A percentile compares a stretch with the other conserved stretches of the same genome.
These are phyloP conservation scores for Gliomastix tumulicola DNA, from an alignment of 2,329 filamentous ascomycete species.

Conservation along the genomic window DNA sequence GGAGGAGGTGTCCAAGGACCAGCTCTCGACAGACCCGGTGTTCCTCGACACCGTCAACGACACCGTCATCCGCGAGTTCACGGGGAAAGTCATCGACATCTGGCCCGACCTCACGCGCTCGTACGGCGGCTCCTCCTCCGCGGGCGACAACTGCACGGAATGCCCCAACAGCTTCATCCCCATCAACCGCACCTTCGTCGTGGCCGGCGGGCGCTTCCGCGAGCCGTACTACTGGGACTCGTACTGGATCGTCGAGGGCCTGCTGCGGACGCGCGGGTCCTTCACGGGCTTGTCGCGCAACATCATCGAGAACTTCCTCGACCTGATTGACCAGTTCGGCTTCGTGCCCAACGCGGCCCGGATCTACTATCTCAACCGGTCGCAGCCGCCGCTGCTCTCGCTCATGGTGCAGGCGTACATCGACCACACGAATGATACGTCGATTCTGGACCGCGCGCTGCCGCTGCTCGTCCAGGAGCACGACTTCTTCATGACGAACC, in stretches of 20 bases:
- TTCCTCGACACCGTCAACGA: conserved; percentile 54
- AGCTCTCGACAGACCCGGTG: conserved; percentile 47
- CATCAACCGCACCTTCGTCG: conserved; percentile 61
- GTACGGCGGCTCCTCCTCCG: conserved; percentile 37
- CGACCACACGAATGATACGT: conserved; percentile 56
- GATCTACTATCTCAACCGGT: conserved; percentile 61
- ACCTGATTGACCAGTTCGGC: conserved; percentile 56
- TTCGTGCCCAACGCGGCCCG: conserved; percentile 65
- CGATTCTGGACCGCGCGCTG: conserved; percentile 51
- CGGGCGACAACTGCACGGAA: conserved; percentile 42
- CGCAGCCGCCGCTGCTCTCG: conserved; percentile 58
- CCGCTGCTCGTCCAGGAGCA: conserved; percentile 59
- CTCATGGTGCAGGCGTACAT: conserved; percentile 61
- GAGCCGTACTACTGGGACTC: conserved; percentile 69
- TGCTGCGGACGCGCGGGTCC: conserved; percentile 56
- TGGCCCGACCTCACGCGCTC: conserved; percentile 61
- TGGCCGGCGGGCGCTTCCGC: conserved; percentile 63
- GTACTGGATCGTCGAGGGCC: conserved; percentile 61
- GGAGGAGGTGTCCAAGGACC: conserved; percentile 38
- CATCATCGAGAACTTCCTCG: conserved; percentile 64
- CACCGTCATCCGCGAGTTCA: conserved; percentile 52
- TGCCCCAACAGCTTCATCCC: conserved; percentile 62
- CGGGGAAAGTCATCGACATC: conserved; percentile 57
- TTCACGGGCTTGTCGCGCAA: conserved; percentile 58
- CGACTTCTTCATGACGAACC: conserved; percentile 55